Conservation (phyloP, 352 stramenopile species). For the Pythium brassicae region DNA sequence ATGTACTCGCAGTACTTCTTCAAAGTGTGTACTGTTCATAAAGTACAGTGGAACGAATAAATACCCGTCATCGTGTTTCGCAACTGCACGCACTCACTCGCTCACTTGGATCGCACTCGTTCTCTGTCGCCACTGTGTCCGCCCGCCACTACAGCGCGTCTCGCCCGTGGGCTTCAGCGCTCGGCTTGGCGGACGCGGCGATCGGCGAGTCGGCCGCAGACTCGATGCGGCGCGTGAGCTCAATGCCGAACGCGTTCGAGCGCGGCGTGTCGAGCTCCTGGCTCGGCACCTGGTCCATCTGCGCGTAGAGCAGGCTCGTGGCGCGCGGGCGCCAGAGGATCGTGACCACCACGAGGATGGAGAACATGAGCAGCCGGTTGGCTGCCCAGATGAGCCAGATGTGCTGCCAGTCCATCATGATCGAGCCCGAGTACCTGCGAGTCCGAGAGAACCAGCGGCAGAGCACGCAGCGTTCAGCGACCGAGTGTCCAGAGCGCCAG, state of each 20-base stretch:
- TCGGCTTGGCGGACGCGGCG: not conserved
- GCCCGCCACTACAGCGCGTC: slow-evolving; percentile 9
- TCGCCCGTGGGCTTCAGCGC: not conserved
- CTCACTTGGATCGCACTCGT: not conserved
- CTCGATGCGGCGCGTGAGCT: slow-evolving; percentile 52
- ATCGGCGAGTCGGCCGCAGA: slow-evolving; percentile 42
- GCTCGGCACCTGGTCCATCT: slow-evolving; percentile 78
- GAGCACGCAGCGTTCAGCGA: too few relatives aligned
- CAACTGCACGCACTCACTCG: not conserved
- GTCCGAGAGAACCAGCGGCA: not conserved
- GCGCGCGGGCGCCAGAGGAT: slow-evolving; percentile 71
- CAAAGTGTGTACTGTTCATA: too few relatives aligned
- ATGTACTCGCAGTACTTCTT: too few relatives aligned
- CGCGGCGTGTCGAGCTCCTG: slow-evolving; percentile 48
- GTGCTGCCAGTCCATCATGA: slow-evolving; percentile 61
- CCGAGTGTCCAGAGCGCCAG: not conserved
- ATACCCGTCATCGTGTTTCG: not conserved
- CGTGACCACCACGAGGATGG: slow-evolving; percentile 54
- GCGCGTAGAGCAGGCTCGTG: slow-evolving; percentile 62
- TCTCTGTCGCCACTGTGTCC: not conserved
- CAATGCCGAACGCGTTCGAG: slow-evolving; percentile 42
- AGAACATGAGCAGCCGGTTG: slow-evolving; percentile 69
- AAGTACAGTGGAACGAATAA: too few relatives aligned
- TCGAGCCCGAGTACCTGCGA: slow-evolving; percentile 61
- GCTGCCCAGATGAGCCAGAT: slow-evolving; percentile 80